These are phyloP conservation scores for Cyphellophora attinorum DNA, from an alignment of 2,329 filamentous ascomycete species.

Conservation along the genomic window DNA sequence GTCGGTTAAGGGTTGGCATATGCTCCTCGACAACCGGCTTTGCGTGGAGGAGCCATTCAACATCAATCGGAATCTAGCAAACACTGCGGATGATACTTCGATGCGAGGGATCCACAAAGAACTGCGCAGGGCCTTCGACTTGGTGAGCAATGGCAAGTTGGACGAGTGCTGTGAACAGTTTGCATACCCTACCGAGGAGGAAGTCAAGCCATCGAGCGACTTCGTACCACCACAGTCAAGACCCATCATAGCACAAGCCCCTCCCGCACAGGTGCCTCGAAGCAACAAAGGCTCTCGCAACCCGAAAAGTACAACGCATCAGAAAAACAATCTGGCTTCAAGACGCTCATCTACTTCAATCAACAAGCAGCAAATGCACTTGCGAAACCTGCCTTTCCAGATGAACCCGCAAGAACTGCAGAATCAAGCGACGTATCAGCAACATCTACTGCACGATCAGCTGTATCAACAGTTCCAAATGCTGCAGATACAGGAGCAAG, in stretches of 20 bases:
- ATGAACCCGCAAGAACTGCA: slow-evolving; percentile 27
- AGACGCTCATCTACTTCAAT: slow-evolving; percentile 50
- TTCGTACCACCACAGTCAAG: slow-evolving; percentile 41
- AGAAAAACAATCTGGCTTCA: slow-evolving; percentile 37
- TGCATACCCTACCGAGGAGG: slow-evolving; percentile 69
- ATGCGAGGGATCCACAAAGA: slow-evolving; percentile 87
- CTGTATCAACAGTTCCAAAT: slow-evolving; percentile 41
- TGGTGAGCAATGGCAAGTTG: slow-evolving; percentile 69
- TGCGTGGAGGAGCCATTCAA: slow-evolving; percentile 98
- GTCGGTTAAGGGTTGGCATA: slow-evolving; percentile 79
- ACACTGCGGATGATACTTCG: slow-evolving; percentile 91
- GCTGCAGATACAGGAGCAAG: slow-evolving; percentile 40
- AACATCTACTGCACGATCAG: slow-evolving; percentile 38
- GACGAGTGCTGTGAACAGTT: slow-evolving; percentile 80
- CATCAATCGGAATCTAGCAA: slow-evolving; percentile 75
- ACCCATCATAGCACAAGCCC: slow-evolving; percentile 38
- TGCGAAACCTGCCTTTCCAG: slow-evolving; percentile 27
- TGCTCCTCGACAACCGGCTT: slow-evolving; percentile 68
- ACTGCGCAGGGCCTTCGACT: slow-evolving; percentile 75
- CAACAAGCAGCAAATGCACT: slow-evolving; percentile 28
- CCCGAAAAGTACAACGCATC: slow-evolving; percentile 38
- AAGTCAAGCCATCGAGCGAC: slow-evolving; percentile 15
- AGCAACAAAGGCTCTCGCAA: slow-evolving; percentile 41
- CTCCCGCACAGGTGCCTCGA: slow-evolving; percentile 30
- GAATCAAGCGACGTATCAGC: slow-evolving; percentile 35